A percentile compares a stretch with the other conserved stretches of the same genome.
These are phyloP conservation scores for Amphichorda felina DNA, from an alignment of 2,329 filamentous ascomycete genomes.

Conservation along the genomic window DNA sequence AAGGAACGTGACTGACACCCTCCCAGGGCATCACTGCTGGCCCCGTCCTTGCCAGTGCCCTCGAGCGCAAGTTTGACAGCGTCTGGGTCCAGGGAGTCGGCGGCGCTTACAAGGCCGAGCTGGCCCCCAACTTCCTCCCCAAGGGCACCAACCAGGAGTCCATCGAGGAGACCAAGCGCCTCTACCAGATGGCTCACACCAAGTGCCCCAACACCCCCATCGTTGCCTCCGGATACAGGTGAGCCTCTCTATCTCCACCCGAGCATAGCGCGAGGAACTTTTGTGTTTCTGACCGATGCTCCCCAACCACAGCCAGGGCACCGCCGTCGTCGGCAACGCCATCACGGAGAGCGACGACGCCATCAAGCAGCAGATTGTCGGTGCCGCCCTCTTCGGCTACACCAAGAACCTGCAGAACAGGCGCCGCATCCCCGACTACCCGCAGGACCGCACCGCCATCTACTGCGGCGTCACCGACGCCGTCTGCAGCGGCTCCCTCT, in stretches of 20 bases:
- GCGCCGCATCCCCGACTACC: constrained; percentile 25
- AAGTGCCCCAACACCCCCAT: constrained; percentile 31
- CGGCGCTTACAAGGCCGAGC: constrained; percentile 21
- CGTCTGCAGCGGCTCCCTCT: constrained; percentile 23
- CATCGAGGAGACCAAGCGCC: constrained; percentile 25
- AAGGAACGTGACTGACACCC: neutral
- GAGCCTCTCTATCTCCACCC: neutral
- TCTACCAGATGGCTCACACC: constrained; percentile 24
- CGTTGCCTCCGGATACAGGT: constrained; percentile 25
- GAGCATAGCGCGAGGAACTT: too few relatives aligned
- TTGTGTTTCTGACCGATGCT: neutral
- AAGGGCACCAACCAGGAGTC: constrained; percentile 21
- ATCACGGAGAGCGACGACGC: constrained; percentile 18
- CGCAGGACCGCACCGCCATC: constrained; percentile 18
- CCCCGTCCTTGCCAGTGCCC: constrained; percentile 13
- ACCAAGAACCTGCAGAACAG: constrained; percentile 29
- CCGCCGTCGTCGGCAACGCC: constrained; percentile 27
- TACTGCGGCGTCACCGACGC: constrained; percentile 23
- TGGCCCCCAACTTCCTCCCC: constrained; percentile 23
- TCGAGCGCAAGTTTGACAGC: constrained; percentile 14
- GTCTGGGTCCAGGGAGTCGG: constrained; percentile 33
- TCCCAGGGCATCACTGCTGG: constrained; percentile 9
- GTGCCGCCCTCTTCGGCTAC: constrained; percentile 25
- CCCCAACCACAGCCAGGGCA: constrained; percentile 27
- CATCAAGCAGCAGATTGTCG: constrained; percentile 21